Evolutionary conservation across 2,329 filamentous ascomycete genomes (phyloP).

Genomic region (Dichotomopilus funicola): DNA sequence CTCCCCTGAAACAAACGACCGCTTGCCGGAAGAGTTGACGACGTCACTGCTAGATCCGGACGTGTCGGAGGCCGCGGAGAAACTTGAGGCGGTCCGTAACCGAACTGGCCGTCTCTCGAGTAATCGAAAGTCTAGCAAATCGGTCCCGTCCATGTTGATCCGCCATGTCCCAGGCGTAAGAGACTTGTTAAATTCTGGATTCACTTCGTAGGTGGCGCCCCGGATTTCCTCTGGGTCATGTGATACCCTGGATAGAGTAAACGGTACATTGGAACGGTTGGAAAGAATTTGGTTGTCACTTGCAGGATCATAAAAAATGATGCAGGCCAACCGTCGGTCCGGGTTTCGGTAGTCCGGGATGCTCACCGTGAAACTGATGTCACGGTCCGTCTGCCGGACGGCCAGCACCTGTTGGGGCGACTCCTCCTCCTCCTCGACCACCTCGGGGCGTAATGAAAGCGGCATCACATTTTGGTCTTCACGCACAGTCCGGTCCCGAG

Average conservation of each 20-base stretch:
- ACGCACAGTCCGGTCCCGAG: conserved; percentile 47
- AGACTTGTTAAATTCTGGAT: conserved; percentile 39
- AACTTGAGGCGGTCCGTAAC: conserved; percentile 28
- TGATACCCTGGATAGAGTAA: conserved; percentile 42
- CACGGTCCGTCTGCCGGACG: conserved; percentile 53
- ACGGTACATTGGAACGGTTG: conserved; percentile 50
- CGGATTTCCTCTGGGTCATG: conserved; percentile 33
- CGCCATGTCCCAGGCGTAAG: conserved; percentile 52
- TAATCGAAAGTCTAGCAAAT: conserved; percentile 52
- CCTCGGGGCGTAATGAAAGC: conserved; percentile 49
- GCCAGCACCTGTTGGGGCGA: conserved; percentile 52
- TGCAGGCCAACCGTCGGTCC: conserved; percentile 47
- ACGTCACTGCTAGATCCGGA: conserved; percentile 22
- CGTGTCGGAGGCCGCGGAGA: conserved; percentile 10
- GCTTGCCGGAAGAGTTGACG: conserved; percentile 44
- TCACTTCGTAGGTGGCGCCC: conserved; percentile 29
- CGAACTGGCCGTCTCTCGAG: conserved; percentile 47
- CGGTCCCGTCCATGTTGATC: conserved; percentile 43
- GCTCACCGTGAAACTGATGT: conserved; percentile 54
- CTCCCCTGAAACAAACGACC: conserved; percentile 41
- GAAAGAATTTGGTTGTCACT: conserved; percentile 52
- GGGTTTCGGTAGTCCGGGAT: conserved; percentile 42
- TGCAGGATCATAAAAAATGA: conserved; percentile 53
- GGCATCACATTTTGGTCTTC: conserved; percentile 47
- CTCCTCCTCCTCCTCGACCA: conserved; percentile 37